These are phyloP conservation scores for Orbilia javanica DNA, from an alignment of 2,329 filamentous ascomycete genomes.

Conservation along the genomic window DNA sequence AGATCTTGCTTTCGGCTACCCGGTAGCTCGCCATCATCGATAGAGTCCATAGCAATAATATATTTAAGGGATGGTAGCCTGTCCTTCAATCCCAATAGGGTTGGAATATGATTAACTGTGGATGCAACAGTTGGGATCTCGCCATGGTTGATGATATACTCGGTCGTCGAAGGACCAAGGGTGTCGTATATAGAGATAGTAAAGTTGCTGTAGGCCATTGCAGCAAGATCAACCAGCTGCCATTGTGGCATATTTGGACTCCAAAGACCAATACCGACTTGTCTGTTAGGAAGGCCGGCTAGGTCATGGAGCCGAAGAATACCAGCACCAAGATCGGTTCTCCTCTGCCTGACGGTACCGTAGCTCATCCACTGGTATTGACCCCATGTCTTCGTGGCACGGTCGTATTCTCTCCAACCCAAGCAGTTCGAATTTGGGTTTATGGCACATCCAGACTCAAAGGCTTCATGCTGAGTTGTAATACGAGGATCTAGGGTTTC, in stretches of 20 bases:
- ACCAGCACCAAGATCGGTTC: slow-evolving; percentile 86
- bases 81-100: slow-evolving; percentile 60
- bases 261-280: slow-evolving; percentile 85
- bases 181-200: slow-evolving; percentile 97
- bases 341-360: slow-evolving; percentile 79
- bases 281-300: slow-evolving; percentile 75
- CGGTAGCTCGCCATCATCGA: slow-evolving; percentile 81
- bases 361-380: slow-evolving; percentile 89
- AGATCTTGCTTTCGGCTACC: slow-evolving; percentile 84
- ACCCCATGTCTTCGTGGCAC: slow-evolving; percentile 78
- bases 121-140: slow-evolving; percentile 80
- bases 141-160: slow-evolving; percentile 96
- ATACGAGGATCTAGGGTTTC: slow-evolving; percentile 78
- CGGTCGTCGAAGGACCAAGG: slow-evolving; percentile 87
- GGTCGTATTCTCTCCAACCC: slow-evolving; percentile 83
- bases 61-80: slow-evolving; percentile 79
- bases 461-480: slow-evolving; percentile 80
- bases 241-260: slow-evolving; percentile 89
- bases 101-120: slow-evolving; percentile 61
- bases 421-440: slow-evolving; percentile 78
- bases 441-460: slow-evolving; percentile 73
- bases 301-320: slow-evolving; percentile 83
- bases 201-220: slow-evolving; percentile 87
- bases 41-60: slow-evolving; percentile 85
- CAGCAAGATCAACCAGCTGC: slow-evolving; percentile 88